A percentile compares a stretch with the other conserved stretches of the same genome.
These are phyloP conservation scores for Tulasnella sp. DNA, from an alignment of 768 basidiomycete genomes.

Conservation along the genomic window DNA sequence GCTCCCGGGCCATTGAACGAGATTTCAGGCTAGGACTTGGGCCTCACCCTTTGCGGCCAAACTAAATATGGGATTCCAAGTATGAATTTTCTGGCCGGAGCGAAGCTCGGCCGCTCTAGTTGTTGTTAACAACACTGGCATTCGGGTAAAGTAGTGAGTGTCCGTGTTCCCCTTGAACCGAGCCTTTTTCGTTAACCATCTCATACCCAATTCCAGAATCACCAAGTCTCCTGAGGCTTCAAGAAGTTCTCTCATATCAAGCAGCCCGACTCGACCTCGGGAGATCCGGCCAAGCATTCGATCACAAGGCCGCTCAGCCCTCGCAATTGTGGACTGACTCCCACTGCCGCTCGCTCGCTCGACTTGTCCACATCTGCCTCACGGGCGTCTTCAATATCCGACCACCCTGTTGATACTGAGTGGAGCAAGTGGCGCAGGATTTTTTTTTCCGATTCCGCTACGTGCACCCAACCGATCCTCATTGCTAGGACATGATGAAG, in stretches of 20 bases:
- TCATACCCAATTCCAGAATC: background rate
- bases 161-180: background rate
- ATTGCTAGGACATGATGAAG: background rate
- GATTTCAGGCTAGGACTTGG: no score
- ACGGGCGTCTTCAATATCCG: background rate
- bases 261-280: background rate
- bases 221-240: background rate
- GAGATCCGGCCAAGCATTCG: slow-evolving; percentile 55
- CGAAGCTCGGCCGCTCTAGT: no score
- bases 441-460: slow-evolving; percentile 7
- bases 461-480: background rate
- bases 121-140: background rate
- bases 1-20: no score
- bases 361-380: slow-evolving; percentile 6
- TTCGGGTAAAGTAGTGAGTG: background rate
- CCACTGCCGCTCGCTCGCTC: slow-evolving; percentile 28
- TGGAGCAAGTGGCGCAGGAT: slow-evolving; percentile 47
- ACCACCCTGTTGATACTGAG: background rate
- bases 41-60: no score
- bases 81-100: no score
- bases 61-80: no score
- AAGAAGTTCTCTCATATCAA: background rate
- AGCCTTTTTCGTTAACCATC: background rate
- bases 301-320: slow-evolving; percentile 20
- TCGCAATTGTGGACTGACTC: slow-evolving; percentile 18